A percentile compares a stretch with the other conserved stretches of the same genome.
These are phyloP conservation scores for Camellia japonica DNA, from an alignment of 148 eudicot genomes.

Conservation along the genomic window DNA sequence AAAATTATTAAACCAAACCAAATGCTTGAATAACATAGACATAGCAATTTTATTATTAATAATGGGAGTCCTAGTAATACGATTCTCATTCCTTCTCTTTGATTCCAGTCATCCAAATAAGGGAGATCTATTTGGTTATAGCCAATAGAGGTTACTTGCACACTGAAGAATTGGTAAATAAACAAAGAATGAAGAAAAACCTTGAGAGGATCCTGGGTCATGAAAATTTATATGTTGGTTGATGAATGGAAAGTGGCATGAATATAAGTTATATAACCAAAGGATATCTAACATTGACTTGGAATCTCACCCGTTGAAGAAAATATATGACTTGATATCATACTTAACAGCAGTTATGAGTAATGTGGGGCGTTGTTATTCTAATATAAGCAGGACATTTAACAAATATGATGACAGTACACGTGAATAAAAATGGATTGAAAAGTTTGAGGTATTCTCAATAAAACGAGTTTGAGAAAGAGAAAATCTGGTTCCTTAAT, in stretches of 20 bases:
- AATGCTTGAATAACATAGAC: too few species aligned
- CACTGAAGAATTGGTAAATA: too few species aligned
- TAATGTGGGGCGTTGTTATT: not conserved
- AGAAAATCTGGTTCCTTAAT: not conserved
- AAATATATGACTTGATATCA: not conserved
- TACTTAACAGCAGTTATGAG: not conserved
- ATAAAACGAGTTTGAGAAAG: not conserved
- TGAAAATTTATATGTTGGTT: not conserved
- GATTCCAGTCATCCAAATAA: too few species aligned
- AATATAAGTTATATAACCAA: not conserved
- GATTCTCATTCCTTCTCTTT: too few species aligned
- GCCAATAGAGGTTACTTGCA: too few species aligned
- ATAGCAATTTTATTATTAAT: too few species aligned
- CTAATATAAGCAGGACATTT: not conserved
- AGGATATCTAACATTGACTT: not conserved
- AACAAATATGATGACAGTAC: not conserved
- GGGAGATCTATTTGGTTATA: too few species aligned
- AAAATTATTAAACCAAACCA: too few species aligned
- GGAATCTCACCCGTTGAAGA: not conserved
- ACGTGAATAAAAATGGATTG: not conserved
- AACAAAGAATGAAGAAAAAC: too few species aligned
- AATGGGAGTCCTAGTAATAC: too few species aligned
- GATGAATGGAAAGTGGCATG: not conserved
- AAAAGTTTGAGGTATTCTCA: not conserved
- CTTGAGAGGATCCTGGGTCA: not conserved